Conservation (phyloP, 2,329 filamentous ascomycete genomes). For the Arthrinium phaeospermum region DNA sequence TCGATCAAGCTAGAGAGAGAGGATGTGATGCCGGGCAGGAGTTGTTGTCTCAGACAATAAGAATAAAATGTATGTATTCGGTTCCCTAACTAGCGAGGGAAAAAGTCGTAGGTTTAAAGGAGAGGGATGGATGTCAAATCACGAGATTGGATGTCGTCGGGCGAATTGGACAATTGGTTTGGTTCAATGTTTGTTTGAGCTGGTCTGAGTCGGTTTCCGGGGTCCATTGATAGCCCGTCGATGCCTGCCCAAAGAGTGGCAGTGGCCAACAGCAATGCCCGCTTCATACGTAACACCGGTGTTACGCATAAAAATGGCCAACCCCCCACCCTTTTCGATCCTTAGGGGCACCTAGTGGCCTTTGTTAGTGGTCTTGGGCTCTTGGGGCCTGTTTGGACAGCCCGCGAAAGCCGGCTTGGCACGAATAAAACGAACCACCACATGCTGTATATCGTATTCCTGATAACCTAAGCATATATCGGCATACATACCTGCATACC, state of each 20-base stretch:
- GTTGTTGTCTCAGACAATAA: slow-evolving; percentile 9
- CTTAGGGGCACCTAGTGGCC: background rate
- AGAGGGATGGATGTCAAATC: background rate
- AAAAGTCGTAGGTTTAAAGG: background rate
- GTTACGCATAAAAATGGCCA: background rate
- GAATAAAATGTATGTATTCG: background rate
- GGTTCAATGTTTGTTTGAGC: background rate
- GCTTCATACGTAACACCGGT: background rate
- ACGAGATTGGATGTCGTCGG: background rate
- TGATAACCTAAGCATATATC: too few relatives aligned
- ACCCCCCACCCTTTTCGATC: background rate
- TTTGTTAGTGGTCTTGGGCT: slow-evolving; percentile 1
- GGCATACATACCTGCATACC: too few relatives aligned
- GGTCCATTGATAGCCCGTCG: background rate
- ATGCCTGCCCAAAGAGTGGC: background rate
- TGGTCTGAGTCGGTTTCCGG: background rate
- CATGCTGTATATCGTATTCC: background rate
- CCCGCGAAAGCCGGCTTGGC: slow-evolving; percentile 10
- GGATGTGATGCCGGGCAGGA: background rate
- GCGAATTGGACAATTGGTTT: background rate
- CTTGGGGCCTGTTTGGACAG: background rate
- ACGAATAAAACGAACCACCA: background rate
- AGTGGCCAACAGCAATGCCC: background rate
- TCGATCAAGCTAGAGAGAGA: background rate
- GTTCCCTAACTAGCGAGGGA: background rate